These are phyloP conservation scores for Heliosperma pusillum DNA, from an alignment of 148 eudicot species.

Conservation along the genomic window DNA sequence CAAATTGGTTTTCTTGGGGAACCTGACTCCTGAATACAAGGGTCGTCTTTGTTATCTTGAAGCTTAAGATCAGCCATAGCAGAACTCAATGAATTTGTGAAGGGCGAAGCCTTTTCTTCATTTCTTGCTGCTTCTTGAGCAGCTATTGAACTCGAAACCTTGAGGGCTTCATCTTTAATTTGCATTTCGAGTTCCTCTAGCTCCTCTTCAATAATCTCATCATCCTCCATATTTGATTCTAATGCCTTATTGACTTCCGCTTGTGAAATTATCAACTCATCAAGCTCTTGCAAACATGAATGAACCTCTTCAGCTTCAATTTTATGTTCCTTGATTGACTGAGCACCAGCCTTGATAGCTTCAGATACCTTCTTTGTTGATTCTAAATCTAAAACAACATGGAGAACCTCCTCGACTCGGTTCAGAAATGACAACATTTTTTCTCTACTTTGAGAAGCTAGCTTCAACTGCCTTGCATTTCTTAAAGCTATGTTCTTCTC, in stretches of 20 bases:
- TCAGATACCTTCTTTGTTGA: conserved; percentile 84
- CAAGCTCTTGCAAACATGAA: conserved; percentile 60
- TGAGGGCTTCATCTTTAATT: conserved; percentile 28
- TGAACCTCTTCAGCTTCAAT: conserved; percentile 60
- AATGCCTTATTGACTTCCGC: conserved; percentile 47
- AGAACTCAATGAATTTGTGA: conserved; percentile 41
- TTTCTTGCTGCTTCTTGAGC: conserved; percentile 19
- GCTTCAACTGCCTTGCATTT: conserved; percentile 70
- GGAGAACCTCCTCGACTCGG: conserved; percentile 76
- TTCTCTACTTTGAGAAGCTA: conserved; percentile 66
- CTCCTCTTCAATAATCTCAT: conserved; percentile 74
- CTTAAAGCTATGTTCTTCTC: conserved; percentile 57
- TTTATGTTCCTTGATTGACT: conserved; percentile 59
- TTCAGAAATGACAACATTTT: conserved; percentile 44
- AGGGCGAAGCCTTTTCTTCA: conserved; percentile 24
- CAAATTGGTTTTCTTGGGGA: conserved; percentile 1
- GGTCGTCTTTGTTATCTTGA: conserved; percentile 9
- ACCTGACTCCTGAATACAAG: conserved; percentile 1
- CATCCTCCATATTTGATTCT: conserved; percentile 43
- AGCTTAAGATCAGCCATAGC: conserved; percentile 57
- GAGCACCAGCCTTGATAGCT: conserved; percentile 67
- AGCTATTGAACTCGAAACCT: conserved; percentile 22
- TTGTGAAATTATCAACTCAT: conserved; percentile 52
- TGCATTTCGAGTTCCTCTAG: conserved; percentile 53
- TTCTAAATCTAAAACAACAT: conserved; percentile 64